A percentile compares a stretch with the other conserved stretches of the same genome.
Evolutionary conservation across 495 filamentous ascomycete genomes (phyloP).

Genomic region (Tuber calosporum): DNA sequence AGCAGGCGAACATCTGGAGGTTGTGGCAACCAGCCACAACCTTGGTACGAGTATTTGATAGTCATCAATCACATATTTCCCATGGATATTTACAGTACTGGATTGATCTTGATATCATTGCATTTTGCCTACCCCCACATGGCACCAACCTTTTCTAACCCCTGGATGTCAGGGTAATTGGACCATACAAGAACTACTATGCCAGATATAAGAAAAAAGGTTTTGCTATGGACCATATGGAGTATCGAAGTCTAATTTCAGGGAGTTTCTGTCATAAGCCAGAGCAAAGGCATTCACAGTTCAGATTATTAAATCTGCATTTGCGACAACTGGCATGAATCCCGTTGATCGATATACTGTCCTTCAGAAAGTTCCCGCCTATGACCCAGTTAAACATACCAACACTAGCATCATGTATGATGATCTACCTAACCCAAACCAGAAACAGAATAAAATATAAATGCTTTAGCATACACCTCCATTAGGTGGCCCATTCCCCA

Average conservation of each 20-base stretch:
- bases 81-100: constrained; percentile 7
- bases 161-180: constrained; percentile 4
- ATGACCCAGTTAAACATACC: neutral
- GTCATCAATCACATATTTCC: neutral
- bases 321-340: constrained; percentile 3
- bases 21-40: too few species aligned
- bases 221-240: too few species aligned
- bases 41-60: too few species aligned
- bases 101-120: constrained; percentile 1
- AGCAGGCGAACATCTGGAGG: too few species aligned
- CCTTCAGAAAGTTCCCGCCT: constrained; percentile 6
- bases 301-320: constrained; percentile 1
- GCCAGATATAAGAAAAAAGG: too few species aligned
- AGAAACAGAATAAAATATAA: too few species aligned
- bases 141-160: constrained; percentile 9
- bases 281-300: neutral
- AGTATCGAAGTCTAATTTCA: too few species aligned
- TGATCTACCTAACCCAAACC: neutral
- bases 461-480: too few species aligned
- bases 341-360: constrained; percentile 1
- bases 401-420: neutral
- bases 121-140: constrained; percentile 5
- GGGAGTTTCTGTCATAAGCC: neutral
- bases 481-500: neutral
- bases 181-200: constrained; percentile 9